phyloP scores from a whole-genome alignment of 2,329 filamentous ascomycete genomes.

The Pseudocercospora crystallina region DNA sequence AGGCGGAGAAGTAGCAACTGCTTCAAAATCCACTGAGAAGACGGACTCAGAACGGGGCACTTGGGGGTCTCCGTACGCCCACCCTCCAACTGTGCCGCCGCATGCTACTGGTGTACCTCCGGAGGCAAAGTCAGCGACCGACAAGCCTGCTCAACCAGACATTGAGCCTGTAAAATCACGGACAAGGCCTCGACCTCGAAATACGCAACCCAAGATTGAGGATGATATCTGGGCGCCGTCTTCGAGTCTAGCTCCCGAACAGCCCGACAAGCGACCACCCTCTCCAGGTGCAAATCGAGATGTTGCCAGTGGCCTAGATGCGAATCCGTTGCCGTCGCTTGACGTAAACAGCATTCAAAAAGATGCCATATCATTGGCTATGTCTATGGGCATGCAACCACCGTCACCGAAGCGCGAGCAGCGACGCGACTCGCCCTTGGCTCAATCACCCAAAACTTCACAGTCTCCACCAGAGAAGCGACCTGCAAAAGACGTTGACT shows the following conservation, averaged over 20 bases:
- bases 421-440: conserved; percentile 22
- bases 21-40: neutral
- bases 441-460: conserved; percentile 13
- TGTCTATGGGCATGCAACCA: conserved; percentile 22
- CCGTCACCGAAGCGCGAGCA: conserved; percentile 18
- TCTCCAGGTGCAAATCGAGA: conserved; percentile 21
- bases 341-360: conserved; percentile 30
- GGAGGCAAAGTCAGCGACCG: too few relatives aligned
- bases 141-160: too few relatives aligned
- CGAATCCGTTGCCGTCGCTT: conserved; percentile 30
- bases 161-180: conserved; percentile 1
- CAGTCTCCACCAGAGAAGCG: conserved; percentile 3
- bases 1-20: neutral
- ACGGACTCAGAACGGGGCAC: conserved; percentile 2
- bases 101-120: too few relatives aligned
- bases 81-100: too few relatives aligned
- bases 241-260: conserved; percentile 13
- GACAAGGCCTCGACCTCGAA: conserved; percentile 7
- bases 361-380: conserved; percentile 13
- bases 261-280: conserved; percentile 9
- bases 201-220: conserved; percentile 6
- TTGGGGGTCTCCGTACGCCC: neutral
- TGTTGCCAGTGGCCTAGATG: conserved; percentile 26
- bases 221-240: conserved; percentile 31
- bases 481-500: neutral